Percentiles rank a stretch among this genome's conserved stretches.
phyloP scores from a whole-genome alignment of 2,329 filamentous ascomycete genomes.

The Monilinia vaccinii-corymbosi region DNA sequence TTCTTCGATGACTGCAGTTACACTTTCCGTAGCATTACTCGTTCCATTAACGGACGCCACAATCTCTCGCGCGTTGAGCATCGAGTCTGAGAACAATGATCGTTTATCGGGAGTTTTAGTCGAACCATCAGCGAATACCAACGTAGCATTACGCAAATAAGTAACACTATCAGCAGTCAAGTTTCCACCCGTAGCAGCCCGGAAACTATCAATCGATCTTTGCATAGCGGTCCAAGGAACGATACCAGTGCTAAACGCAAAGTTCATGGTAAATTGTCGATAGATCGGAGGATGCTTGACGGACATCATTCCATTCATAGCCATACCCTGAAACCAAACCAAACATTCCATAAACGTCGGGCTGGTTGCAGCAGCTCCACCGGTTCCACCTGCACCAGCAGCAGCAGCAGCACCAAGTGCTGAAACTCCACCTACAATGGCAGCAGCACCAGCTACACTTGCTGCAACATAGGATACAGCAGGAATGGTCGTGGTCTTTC shows the following conservation, averaged over 20 bases:
- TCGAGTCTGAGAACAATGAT: slow-evolving; percentile 33
- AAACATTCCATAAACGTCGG: slow-evolving; percentile 81
- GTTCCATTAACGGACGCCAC: slow-evolving; percentile 38
- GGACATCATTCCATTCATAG: slow-evolving; percentile 92
- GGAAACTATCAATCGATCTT: slow-evolving; percentile 73
- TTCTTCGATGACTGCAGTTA: slow-evolving; percentile 32
- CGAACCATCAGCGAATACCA: slow-evolving; percentile 58
- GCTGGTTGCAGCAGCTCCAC: slow-evolving; percentile 57
- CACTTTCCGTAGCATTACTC: slow-evolving; percentile 19
- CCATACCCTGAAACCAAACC: slow-evolving; percentile 86
- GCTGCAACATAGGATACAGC: slow-evolving; percentile 78
- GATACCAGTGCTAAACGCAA: slow-evolving; percentile 81
- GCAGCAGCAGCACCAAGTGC: slow-evolving; percentile 54
- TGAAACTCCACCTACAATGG: slow-evolving; percentile 63
- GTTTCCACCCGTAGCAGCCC: slow-evolving; percentile 74
- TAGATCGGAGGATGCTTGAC: slow-evolving; percentile 83
- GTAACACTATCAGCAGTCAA: slow-evolving; percentile 69
- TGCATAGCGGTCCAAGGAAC: slow-evolving; percentile 79
- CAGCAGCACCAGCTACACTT: slow-evolving; percentile 75
- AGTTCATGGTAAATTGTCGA: slow-evolving; percentile 83
- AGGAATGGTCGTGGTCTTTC: slow-evolving; percentile 67
- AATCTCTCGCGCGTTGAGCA: slow-evolving; percentile 46
- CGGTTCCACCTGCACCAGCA: slow-evolving; percentile 37
- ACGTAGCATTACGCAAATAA: slow-evolving; percentile 64
- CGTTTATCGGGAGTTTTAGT: slow-evolving; percentile 46